Percentiles rank a stretch among this genome's conserved stretches.
Evolutionary conservation across 2,329 filamentous ascomycete species (phyloP).

Genomic region (Sclerotinia sclerotiorum): DNA sequence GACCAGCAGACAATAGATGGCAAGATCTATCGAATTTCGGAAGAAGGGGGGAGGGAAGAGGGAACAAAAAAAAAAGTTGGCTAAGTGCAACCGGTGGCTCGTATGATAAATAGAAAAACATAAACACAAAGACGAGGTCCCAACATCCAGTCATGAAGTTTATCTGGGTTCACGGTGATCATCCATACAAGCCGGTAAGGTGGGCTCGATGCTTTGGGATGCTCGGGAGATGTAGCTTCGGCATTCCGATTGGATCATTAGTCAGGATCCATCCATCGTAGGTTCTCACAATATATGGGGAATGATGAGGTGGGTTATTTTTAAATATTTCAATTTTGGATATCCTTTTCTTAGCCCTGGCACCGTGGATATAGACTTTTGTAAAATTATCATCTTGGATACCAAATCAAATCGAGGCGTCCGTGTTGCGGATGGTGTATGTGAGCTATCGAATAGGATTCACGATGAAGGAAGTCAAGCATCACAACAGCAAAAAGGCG

Average conservation of each 20-base stretch:
- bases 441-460: neutral
- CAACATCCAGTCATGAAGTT: neutral
- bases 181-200: slow-evolving; percentile 5
- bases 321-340: no score
- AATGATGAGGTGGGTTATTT: neutral
- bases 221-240: slow-evolving; percentile 2
- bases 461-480: neutral
- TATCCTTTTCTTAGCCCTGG: no score
- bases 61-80: neutral
- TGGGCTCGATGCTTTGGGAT: neutral
- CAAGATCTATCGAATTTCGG: neutral
- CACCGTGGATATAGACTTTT: no score
- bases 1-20: neutral
- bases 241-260: slow-evolving; percentile 1
- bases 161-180: neutral
- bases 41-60: neutral
- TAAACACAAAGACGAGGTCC: neutral
- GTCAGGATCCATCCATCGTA: neutral
- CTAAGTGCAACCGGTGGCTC: neutral
- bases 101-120: no score
- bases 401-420: neutral
- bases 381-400: neutral
- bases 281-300: neutral
- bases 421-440: neutral
- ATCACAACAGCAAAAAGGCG: neutral